Base-by-base conservation (phyloP, 2,329 filamentous ascomycete species). In the Lasiodiplodia gonubiensis region DNA sequence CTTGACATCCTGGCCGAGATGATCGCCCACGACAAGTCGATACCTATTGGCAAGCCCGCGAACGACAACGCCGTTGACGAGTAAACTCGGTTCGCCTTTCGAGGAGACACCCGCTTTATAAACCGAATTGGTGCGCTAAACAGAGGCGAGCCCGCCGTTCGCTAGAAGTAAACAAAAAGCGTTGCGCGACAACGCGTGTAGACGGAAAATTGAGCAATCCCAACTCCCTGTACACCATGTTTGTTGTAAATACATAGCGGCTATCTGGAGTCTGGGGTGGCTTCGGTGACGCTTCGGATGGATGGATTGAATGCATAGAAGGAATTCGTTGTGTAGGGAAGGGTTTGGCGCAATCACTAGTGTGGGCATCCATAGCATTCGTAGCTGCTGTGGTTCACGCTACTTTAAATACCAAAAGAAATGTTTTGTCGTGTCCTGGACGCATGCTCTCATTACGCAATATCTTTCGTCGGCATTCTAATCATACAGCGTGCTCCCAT, bases 1-100 rank as follows among this genome's bases (percentile, higher is more conserved):
- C 89, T 99, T 74, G 94, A 99, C 80, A 90, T 98, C 74, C 89
- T 99, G 70, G 95, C 95, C 72, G 93, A 97, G 83, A 97, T 99
- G 93, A 97, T 99, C 76, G 94, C 94, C 71, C 89, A 94, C 80
- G 95, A 98, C 82, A 88, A 90, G 70, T 88, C 78, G 74, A 83
- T 83, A 69, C 76, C 77, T 52, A 64, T 68, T 60, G 67, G 67
- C n/a, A 65, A 68, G 67, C 35, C 67, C 27, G 21, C 30, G 2
- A 37, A 39, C n/a, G 48, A 49, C 21, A 51, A 46, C 18, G 27
- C 54, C 16, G 48, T 53, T 14, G 65, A 60, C 27, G 65, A 67
- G 55, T 67, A 67, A 54, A 61, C 7, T 11, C 42, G n/a, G 39
- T 63, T 51, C 46, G 18, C 30, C 49, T 37, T 25, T 61, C n/a